A percentile compares a stretch with the other conserved stretches of the same genome.
Evolutionary conservation across 305 asterid genomes (phyloP).

Genomic region (Plantago coronopus): DNA sequence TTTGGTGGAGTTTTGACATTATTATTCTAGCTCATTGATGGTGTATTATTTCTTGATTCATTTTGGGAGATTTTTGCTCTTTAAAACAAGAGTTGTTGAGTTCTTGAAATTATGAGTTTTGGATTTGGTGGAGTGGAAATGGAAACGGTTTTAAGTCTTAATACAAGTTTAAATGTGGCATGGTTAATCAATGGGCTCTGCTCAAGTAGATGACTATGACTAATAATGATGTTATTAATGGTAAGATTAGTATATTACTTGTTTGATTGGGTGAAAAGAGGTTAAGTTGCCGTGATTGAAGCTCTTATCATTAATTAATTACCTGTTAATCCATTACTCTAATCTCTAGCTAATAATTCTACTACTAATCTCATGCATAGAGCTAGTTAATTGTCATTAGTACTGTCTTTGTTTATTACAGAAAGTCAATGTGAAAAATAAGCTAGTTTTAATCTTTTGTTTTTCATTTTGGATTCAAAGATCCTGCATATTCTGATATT

Average conservation of each 20-base stretch:
- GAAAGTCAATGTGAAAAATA: neutral
- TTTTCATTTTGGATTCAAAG: neutral
- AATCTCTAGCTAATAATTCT: neutral
- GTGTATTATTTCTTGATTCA: no score
- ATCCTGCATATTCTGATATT: neutral
- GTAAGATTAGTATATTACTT: neutral
- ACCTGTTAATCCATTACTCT: constrained; percentile 10
- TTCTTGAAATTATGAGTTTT: neutral
- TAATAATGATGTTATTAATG: neutral
- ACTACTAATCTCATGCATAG: constrained; percentile 14
- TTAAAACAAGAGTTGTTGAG: neutral
- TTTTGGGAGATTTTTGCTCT: no score
- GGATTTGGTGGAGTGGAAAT: neutral
- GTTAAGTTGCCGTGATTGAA: constrained; percentile 26
- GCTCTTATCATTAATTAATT: constrained; percentile 15
- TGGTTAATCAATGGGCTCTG: no score
- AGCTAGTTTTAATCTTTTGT: neutral
- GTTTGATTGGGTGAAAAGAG: no score
- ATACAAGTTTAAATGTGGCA: neutral
- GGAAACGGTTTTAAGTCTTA: neutral
- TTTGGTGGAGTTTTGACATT: no score
- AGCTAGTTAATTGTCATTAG: neutral
- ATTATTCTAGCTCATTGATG: neutral
- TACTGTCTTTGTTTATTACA: neutral
- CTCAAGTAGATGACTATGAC: no score